Evolutionary conservation across 2,329 filamentous ascomycete genomes (phyloP), one percentile per base, ranked within the genome.

Genomic region (Exophiala sp.): DNA sequence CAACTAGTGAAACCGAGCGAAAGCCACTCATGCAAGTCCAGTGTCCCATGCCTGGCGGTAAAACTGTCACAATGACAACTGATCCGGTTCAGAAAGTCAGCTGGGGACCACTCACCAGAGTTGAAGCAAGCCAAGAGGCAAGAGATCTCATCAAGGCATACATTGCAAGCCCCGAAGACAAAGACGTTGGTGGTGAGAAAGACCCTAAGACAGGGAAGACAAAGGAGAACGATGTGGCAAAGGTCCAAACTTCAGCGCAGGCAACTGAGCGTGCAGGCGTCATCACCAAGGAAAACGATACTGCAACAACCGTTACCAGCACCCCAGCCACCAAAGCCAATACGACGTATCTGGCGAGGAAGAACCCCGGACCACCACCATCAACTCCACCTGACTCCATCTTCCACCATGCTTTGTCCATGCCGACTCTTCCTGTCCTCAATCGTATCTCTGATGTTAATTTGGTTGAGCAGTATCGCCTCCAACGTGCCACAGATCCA

Each of bases 391-490:
- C 48, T 2, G 49, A 55, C 3, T 16, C 41, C 3, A 47, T 54
- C 6, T 50, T 44, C 32, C 41, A 39, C 10, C 32, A 21, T 12
- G 39, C 46, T n/a, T 20, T 54, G 32, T 59, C 57, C 18, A 59
- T 54, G 50, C 57, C 57, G 1, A 59, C 57, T 9, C 42, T 59
- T 10, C 57, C 57, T 7, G 45, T 12, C 20, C 32, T 57, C 14
- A 49, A 57, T 34, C 49, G 21, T 8, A 54, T 47, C 20, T 56
- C 54, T 16, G 57, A 54, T 12, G n/a, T 20, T n/a, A 42, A 29
- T 9, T 35, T 57, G 12, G 50, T 57, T 18, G 57, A 59, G 44
- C 46, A 50, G 14, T 59, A 56, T 39, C 54, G 57, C 18, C 32
- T 54, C 16, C 45, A 54, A 24, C 50, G 50, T 29, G 50, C 53